Evolutionary conservation across 2,329 filamentous ascomycete species (phyloP).

Genomic region (Aspergillus persii): DNA sequence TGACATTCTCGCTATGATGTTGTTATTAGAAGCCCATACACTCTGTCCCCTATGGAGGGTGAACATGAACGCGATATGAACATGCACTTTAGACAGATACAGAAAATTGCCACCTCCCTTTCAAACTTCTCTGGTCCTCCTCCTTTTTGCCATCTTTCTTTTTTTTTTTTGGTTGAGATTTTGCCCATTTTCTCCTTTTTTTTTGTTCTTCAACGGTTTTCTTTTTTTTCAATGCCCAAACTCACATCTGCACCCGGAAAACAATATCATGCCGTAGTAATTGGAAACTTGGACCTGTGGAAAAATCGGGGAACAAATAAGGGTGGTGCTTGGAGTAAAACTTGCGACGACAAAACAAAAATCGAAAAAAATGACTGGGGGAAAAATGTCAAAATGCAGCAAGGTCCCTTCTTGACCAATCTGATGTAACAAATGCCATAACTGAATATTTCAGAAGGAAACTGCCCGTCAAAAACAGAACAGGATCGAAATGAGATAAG

Average conservation of each 20-base stretch:
- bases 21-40: neutral
- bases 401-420: neutral
- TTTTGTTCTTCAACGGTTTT: neutral
- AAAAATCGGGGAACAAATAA: conserved; percentile 20
- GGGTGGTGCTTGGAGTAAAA: conserved; percentile 11
- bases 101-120: conserved; percentile 11
- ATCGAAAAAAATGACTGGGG: conserved; percentile 3
- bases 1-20: conserved; percentile 9
- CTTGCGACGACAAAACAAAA: conserved; percentile 13
- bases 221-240: conserved; percentile 1
- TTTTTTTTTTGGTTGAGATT: conserved; percentile 3
- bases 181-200: neutral
- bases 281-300: conserved; percentile 9
- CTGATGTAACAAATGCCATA: neutral
- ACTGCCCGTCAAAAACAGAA: conserved; percentile 1
- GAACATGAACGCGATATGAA: conserved; percentile 16
- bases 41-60: conserved; percentile 12
- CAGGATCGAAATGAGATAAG: conserved; percentile 3
- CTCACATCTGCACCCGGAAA: conserved; percentile 15
- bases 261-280: conserved; percentile 14
- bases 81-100: conserved; percentile 23
- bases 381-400: conserved; percentile 1
- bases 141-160: neutral
- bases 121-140: too few species aligned
- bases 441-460: neutral